Evolutionary conservation across 306 rosid genomes (phyloP), one percentile per base, ranked within the genome.

Genomic region (Acacia melanoxylon): DNA sequence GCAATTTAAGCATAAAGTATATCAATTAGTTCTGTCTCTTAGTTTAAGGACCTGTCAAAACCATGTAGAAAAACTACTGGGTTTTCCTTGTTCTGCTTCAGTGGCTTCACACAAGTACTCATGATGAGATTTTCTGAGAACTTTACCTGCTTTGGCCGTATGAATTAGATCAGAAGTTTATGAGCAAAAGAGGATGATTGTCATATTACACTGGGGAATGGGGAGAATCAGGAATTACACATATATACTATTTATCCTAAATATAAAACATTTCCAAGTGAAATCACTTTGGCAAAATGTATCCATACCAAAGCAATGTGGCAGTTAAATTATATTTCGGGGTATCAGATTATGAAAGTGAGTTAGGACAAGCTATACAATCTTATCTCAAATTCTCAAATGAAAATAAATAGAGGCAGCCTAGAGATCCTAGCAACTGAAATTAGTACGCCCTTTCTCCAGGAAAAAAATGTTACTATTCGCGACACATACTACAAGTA

Each of bases 51-150:
- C 98, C 98, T 93, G 89, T 95, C 98, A 76, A 95, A 95, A 75
- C 97, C 95, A 74, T 95, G 97, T 27, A 95, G 91, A 90, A 95
- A 97, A 88, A 95, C 97, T 77, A 95, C 68, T 12, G 97, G 98
- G 82, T 85, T 86, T 77, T 83, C 85, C 81, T 89, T 69, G 80
- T 83, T 88, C 85, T 84, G 86, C 68, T 84, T 81, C 82, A 86
- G 58, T 42, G 98, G 95, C 88, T 82, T 95, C 82, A 95, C 98
- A 58, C 95, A 91, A 82, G 97, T 95, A 72, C 93, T 95, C 98
- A 91, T 89, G 42, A 93, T 90, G 84, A 87, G 76, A 80, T 77
- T 78, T 58, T 89, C 94, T 9, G 85, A 83, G 78, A 87, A 91
- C 46, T 84, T 86, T 44, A 95, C 95, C 97, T 95, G 84, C 83